Conservation (phyloP, 2,329 filamentous ascomycete genomes). For the Trichoderma atroviride region DNA sequence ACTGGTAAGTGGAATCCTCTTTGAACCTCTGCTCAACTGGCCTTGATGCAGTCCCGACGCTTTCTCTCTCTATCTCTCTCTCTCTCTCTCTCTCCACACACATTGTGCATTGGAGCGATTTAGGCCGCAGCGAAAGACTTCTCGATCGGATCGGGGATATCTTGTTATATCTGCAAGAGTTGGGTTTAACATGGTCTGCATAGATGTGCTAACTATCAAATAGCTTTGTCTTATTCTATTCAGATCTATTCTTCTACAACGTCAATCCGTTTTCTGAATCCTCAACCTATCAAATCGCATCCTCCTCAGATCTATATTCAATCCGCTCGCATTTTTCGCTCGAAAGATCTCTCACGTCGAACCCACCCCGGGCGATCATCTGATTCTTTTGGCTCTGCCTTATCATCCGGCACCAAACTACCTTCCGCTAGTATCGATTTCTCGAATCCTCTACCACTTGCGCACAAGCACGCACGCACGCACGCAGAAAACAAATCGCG, state of each 20-base stretch:
- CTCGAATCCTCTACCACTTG: neutral
- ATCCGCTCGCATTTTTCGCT: neutral
- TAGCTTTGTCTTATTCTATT: constrained; percentile 6
- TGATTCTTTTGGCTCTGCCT: neutral
- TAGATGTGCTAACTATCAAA: constrained; percentile 6
- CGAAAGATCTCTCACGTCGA: constrained; percentile 19
- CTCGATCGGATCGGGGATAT: neutral
- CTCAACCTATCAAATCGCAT: neutral
- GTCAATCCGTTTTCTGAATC: neutral
- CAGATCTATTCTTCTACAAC: constrained; percentile 3
- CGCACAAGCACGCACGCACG: neutral
- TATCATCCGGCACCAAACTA: constrained; percentile 25
- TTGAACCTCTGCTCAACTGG: constrained; percentile 11
- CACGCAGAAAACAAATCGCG: neutral
- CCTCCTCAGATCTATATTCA: neutral
- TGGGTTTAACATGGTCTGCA: neutral
- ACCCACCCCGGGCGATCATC: constrained; percentile 1
- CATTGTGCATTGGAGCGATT: neutral
- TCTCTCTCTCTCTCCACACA: constrained; percentile 11
- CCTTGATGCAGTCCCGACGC: neutral
- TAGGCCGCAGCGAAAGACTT: neutral
- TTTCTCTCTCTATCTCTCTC: neutral
- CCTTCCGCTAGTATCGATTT: neutral
- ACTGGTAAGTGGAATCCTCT: constrained; percentile 26
- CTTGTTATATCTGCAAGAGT: neutral